Evolutionary conservation across 306 rosid genomes (phyloP), one percentile per base, ranked within the genome.

Genomic region (Citrullus mucosospermus): DNA sequence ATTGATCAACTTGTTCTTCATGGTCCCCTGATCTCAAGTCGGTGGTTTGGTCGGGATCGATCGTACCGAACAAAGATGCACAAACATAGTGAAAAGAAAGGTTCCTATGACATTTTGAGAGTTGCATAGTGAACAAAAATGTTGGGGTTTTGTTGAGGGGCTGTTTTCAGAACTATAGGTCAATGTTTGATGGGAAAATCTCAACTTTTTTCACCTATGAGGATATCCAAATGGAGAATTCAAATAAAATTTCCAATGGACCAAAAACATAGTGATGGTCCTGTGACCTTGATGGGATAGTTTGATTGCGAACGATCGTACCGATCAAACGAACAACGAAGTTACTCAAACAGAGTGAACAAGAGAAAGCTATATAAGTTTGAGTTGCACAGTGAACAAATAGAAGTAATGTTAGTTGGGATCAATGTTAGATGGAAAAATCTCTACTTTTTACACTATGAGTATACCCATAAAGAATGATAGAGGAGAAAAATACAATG

Each of bases 121-220:
- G 75, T 18, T 69, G 56, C 18, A 43, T 44, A 41, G 38, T 44
- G 76, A 6, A 44, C 20, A 8, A 5, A 1, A 46, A 41, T 70
- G 55, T 39, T 70, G n/a, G 5, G 25, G 53, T 22, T 71, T 25
- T 30, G 76, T 13, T 69, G 38, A 39, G 13, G 3, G 36, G 50
- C 15, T 75, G 39, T 75, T 75, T 28, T 55, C 41, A 60, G 15
- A 39, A 76, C 83, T 81, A 75, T 18, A 9, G 78, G 82, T 68
- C 63, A 60, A 76, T 51, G 82, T 82, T 65, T 82, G 80, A 82
- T 41, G 50, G 43, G 58, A 34, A 63, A 8, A 79, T 10, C 17
- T 51, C 78, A 53, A 84, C 80, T 36, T 78, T 83, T 75, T 83
- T 78, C 79, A 85, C 10, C 61, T 50, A 43, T 60, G 55, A 77